phyloP scores from a whole-genome alignment of 2,329 filamentous ascomycete species.

The Davidsoniella virescens region DNA sequence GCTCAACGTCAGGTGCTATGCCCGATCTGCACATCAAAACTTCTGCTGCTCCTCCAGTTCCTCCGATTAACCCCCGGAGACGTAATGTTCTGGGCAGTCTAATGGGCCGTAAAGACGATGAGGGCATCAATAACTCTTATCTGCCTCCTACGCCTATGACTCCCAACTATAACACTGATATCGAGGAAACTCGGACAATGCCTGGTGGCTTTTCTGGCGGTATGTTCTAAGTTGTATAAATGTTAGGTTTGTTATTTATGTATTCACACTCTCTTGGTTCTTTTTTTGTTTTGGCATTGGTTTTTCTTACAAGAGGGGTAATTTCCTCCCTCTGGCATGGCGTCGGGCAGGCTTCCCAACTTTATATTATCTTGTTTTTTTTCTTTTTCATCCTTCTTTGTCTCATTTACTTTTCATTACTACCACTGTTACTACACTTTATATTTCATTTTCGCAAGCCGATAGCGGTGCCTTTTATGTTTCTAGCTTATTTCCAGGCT shows the following conservation, averaged over 20 bases:
- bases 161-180: constrained; percentile 1
- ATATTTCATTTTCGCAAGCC: too few species aligned
- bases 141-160: constrained; percentile 9
- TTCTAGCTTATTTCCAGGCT: not conserved
- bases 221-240: constrained; percentile 5
- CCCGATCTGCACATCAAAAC: constrained; percentile 21
- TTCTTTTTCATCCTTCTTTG: not conserved
- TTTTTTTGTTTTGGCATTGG: not conserved
- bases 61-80: constrained; percentile 42
- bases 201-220: constrained; percentile 6
- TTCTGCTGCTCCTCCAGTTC: constrained; percentile 33
- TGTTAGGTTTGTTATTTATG: constrained; percentile 1
- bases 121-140: constrained; percentile 5
- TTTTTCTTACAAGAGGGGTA: not conserved
- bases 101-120: constrained; percentile 6
- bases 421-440: too few species aligned
- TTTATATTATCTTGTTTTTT: constrained; percentile 4
- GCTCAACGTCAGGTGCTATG: constrained; percentile 24
- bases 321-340: not conserved
- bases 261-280: not conserved
- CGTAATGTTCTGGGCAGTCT: constrained; percentile 26
- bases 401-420: not conserved
- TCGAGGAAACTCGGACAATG: constrained; percentile 7
- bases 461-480: too few species aligned
- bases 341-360: constrained; percentile 1